These are phyloP conservation scores for Fusarium piperis DNA, from an alignment of 2,329 filamentous ascomycete species.

Conservation along the genomic window DNA sequence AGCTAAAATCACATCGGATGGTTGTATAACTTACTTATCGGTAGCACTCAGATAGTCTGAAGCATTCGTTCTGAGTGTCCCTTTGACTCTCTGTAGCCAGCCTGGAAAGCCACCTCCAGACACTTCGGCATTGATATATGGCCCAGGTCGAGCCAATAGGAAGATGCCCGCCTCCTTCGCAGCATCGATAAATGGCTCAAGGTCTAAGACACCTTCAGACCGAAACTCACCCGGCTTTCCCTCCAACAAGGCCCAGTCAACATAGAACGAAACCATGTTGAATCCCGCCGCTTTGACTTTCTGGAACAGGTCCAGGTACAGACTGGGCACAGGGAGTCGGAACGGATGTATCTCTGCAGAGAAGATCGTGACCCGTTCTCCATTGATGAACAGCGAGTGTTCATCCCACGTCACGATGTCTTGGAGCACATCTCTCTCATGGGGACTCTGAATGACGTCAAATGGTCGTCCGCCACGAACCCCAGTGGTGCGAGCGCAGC, in stretches of 20 bases:
- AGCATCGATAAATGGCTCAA: slow-evolving; percentile 80
- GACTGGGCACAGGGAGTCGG: slow-evolving; percentile 56
- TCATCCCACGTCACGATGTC: slow-evolving; percentile 74
- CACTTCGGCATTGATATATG: slow-evolving; percentile 82
- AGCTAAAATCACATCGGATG: rapidly evolving
- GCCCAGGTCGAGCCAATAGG: slow-evolving; percentile 75
- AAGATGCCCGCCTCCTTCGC: slow-evolving; percentile 79
- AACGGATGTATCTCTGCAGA: slow-evolving; percentile 80
- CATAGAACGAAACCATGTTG: slow-evolving; percentile 82
- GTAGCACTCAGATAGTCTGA: slow-evolving; percentile 72
- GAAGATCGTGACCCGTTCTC: slow-evolving; percentile 76
- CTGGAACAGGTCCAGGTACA: slow-evolving; percentile 78
- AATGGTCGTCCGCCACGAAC: slow-evolving; percentile 31
- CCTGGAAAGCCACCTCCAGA: slow-evolving; percentile 83
- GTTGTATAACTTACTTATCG: slow-evolving; percentile 60
- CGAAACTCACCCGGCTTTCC: slow-evolving; percentile 75
- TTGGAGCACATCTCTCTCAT: slow-evolving; percentile 43
- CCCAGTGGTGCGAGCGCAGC: slow-evolving; percentile 23
- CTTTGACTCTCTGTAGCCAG: slow-evolving; percentile 78
- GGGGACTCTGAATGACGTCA: slow-evolving; percentile 32
- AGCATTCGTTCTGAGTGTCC: slow-evolving; percentile 69
- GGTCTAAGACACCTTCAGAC: slow-evolving; percentile 76
- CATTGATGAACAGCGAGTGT: slow-evolving; percentile 74
- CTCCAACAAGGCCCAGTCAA: slow-evolving; percentile 81
- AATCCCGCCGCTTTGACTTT: slow-evolving; percentile 86